Evolutionary conservation across 176 grass and related monocot genomes (phyloP).

Genomic region (Triticum dicoccoides): DNA sequence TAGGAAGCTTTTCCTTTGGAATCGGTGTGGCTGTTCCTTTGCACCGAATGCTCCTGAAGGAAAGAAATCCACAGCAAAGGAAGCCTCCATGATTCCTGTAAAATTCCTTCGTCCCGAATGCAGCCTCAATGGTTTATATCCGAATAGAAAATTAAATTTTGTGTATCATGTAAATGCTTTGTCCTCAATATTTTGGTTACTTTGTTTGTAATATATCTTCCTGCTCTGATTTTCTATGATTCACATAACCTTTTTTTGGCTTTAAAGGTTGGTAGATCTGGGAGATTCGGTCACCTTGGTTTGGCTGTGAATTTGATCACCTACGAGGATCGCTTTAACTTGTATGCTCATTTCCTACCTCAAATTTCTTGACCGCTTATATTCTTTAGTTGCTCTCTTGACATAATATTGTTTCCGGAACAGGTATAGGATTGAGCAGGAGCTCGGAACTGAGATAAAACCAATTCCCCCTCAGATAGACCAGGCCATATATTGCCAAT

Average conservation of each 20-base stretch:
- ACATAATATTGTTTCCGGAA: conserved; percentile 23
- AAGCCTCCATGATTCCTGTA: neutral
- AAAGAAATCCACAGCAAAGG: neutral
- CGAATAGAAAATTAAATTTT: neutral
- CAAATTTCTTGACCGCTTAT: conserved; percentile 3
- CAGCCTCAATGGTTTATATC: neutral
- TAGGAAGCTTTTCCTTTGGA: neutral
- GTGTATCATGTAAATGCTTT: neutral
- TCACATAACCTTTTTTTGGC: neutral
- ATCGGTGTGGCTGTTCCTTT: neutral
- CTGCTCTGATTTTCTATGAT: neutral
- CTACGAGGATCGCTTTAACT: conserved; percentile 93
- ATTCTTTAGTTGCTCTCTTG: neutral
- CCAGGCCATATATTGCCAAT: conserved; percentile 89
- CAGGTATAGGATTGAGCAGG: conserved; percentile 97
- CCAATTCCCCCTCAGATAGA: conserved; percentile 91
- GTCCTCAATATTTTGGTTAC: conserved; percentile 14
- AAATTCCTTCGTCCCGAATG: neutral
- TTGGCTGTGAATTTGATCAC: conserved; percentile 95
- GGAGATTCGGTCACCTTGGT: conserved; percentile 92
- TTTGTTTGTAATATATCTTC: neutral
- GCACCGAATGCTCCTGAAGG: neutral
- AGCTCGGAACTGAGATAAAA: conserved; percentile 98
- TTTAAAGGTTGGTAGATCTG: conserved; percentile 91
- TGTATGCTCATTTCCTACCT: conserved; percentile 37